Evolutionary conservation across 805 yeast species (phyloP), one percentile per base, ranked within the genome.

Genomic region (Lipomyces starkeyi): DNA sequence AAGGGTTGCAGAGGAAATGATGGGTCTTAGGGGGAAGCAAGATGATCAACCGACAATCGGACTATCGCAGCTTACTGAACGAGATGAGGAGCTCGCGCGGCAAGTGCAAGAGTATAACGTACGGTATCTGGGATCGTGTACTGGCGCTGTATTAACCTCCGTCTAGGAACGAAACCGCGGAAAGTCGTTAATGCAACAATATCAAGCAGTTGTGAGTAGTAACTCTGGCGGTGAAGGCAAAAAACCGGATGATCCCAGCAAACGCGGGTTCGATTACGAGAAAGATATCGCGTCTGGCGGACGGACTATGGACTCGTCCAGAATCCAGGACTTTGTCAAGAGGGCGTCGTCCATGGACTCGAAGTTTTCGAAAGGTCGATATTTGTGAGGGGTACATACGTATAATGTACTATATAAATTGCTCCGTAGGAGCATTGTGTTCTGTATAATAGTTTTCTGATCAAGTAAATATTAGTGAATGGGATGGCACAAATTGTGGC

Each of bases 1-100:
- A 59, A 62, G 74, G 22, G n/a, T 71, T 22, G 73, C 64, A 2
- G 74, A 71, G 57, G 74, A 71, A 61, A 66, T 71, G 73, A 64
- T 71, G 73, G 74, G 74, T 14, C 54, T 71, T 25, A 53, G 72
- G 17, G 53, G 58, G 17, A 65, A 40, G 59, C 63, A 35, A 9
- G 58, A 43, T 9, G 62, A 25, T 22, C 52, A 49, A 27, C 34
- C 43, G 2, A 8, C 69, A n/a, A 55, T 47, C 40, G 66, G 63
- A 11, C 65, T 59, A 3, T 57, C 64, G 11, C 32, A 35, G 43
- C 64, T 62, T 25, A 43, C 69, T 8, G 52, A 43, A 8, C 27
- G 22, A 3, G 67, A 66, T 32, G 65, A 58, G 34, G 73, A 69
- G 40, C 61, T 65, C 61, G 73, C 63, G 22, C 43, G 54, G 37